Evolutionary conservation across 306 rosid genomes (phyloP).

Genomic region (Carpinus viminea): DNA sequence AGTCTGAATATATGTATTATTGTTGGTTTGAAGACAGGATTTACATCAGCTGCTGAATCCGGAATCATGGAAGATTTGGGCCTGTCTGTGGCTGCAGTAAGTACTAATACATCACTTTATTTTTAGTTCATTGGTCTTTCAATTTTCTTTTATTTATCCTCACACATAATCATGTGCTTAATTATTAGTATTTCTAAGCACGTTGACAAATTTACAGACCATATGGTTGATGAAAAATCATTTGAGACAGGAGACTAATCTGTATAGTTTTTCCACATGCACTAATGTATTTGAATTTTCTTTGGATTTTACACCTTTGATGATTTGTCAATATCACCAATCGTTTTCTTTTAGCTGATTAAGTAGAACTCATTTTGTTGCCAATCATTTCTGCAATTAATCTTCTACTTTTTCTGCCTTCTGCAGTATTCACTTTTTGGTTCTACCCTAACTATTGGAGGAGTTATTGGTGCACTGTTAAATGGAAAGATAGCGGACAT

Average conservation of each 20-base stretch:
- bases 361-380: too few species aligned
- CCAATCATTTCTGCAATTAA: neutral
- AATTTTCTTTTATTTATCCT: too few species aligned
- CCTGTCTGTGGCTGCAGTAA: neutral
- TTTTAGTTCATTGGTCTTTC: neutral
- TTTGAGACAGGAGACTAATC: too few species aligned
- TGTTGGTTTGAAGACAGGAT: neutral
- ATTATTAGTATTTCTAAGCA: too few species aligned
- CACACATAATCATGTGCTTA: too few species aligned
- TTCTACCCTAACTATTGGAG: constrained; percentile 79
- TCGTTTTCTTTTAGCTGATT: too few species aligned
- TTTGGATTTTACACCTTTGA: neutral
- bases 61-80: constrained; percentile 11
- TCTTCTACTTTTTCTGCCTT: neutral
- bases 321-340: neutral
- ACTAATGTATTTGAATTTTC: neutral
- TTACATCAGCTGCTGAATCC: neutral
- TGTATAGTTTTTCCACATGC: neutral
- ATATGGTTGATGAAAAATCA: too few species aligned
- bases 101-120: neutral
- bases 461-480: constrained; percentile 68
- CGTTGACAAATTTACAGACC: too few species aligned
- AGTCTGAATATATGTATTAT: neutral
- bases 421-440: constrained; percentile 78
- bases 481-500: constrained; percentile 76